Evolutionary conservation across 306 rosid species (phyloP), one percentile per base, ranked within the genome.

Genomic region (Quercus mongolica): DNA sequence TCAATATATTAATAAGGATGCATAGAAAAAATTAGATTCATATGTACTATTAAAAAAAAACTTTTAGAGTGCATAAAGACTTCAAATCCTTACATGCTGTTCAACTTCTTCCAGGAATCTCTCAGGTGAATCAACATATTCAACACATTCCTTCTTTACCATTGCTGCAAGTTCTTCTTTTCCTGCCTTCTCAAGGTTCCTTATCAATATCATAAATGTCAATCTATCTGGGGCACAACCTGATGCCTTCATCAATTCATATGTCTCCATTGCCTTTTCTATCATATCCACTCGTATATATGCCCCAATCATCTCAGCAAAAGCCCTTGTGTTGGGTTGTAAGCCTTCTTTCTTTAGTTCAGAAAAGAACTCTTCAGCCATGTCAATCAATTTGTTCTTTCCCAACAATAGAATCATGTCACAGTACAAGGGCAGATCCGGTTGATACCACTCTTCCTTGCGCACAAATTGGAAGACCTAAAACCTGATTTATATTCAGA

Each of bases 291-390:
- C 86, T 69, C 74, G 81, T 69, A 91, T 17, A 78, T 93, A 93
- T 19, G 85, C 91, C 74, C 97, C 97, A 68, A 93, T 93, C 91
- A 93, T 85, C 85, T 93, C 94, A 56, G 83, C 87, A 54, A 83
- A 88, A 56, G 85, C 82, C 80, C 94, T 89, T 1, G 94, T 79
- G 76, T 89, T 87, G 4, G 91, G 90, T 57, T 86, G 81, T 65
- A 92, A 74, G 19, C 94, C 89, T 52, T 84, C 88, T 56, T 75
- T 74, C 81, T 67, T 73, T 13, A 84, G 80, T 56, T 79, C 71
- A 61, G 28, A 52, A 15, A 91, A 87, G 58, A 93, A 9, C 79
- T 89, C 90, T 69, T 91, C 92, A 15, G 89, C 97, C 88, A 35
- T 80, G 41, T 85, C 86, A 52, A 78, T 79, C 82, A 74, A 79